A percentile compares a stretch with the other conserved stretches of the same genome.
phyloP scores from a whole-genome alignment of 176 grass and related monocot species.

The Hyparrhenia diplandra region DNA sequence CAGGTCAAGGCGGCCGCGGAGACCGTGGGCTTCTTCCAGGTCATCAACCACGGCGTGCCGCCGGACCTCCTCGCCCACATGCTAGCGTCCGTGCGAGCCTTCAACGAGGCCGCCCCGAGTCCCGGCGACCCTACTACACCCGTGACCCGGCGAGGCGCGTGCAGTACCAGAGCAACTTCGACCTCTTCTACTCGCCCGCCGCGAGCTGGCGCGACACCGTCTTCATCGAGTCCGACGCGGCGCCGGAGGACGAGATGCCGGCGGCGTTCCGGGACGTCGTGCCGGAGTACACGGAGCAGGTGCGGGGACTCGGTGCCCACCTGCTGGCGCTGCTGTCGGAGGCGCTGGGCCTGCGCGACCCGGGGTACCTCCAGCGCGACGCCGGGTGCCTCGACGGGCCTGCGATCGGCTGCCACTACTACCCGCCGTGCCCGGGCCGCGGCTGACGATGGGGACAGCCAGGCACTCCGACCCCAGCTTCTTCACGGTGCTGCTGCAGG shows the following conservation, averaged over 20 bases:
- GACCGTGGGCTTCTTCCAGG: conserved; percentile 55
- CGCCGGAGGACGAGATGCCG: conserved; percentile 21
- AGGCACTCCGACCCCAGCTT: conserved; percentile 46
- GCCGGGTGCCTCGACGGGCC: conserved; percentile 32
- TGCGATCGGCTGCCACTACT: conserved; percentile 32
- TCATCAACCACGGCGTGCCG: conserved; percentile 51
- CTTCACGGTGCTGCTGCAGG: conserved; percentile 57
- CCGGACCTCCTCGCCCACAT: conserved; percentile 15
- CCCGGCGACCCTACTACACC: conserved; percentile 50
- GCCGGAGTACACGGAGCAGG: not conserved
- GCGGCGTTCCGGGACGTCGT: conserved; percentile 4
- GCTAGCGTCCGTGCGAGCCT: conserved; percentile 25
- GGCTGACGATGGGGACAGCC: conserved; percentile 23
- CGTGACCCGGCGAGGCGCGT: conserved; percentile 22
- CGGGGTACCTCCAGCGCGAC: not conserved
- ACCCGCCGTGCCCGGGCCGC: conserved; percentile 45
- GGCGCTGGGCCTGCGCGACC: conserved; percentile 33
- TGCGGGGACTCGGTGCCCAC: conserved; percentile 6
- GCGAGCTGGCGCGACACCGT: conserved; percentile 58
- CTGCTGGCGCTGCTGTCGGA: conserved; percentile 51
- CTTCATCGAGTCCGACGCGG: not conserved
- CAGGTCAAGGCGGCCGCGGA: conserved; percentile 17
- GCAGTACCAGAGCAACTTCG: conserved; percentile 38
- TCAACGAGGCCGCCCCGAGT: conserved; percentile 40
- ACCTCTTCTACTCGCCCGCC: conserved; percentile 35